Evolutionary conservation across 2,329 filamentous ascomycete genomes (phyloP).

Genomic region (Fusarium sp.): DNA sequence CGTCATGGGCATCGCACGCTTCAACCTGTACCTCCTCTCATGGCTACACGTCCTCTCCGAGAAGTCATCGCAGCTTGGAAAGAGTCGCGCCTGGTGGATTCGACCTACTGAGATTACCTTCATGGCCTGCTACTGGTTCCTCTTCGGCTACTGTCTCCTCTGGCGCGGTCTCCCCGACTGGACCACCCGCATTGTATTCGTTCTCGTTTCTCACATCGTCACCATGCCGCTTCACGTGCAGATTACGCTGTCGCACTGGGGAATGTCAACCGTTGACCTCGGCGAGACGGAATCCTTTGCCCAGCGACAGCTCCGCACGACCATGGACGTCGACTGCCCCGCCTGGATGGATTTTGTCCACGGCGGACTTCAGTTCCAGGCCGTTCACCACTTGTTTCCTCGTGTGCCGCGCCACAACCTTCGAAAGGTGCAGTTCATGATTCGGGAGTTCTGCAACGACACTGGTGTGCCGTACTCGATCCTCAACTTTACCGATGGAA

Average conservation of each 20-base stretch:
- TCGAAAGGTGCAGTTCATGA: slow-evolving; percentile 69
- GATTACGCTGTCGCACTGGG: slow-evolving; percentile 80
- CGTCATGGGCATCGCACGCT: slow-evolving; percentile 75
- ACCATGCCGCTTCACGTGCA: slow-evolving; percentile 79
- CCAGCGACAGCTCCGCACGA: slow-evolving; percentile 77
- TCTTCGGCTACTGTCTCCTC: slow-evolving; percentile 76
- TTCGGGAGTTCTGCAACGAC: slow-evolving; percentile 74
- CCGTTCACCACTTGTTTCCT: slow-evolving; percentile 77
- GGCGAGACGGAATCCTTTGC: slow-evolving; percentile 75
- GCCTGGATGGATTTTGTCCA: slow-evolving; percentile 79
- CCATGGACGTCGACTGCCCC: slow-evolving; percentile 81
- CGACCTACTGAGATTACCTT: slow-evolving; percentile 74
- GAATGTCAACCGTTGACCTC: slow-evolving; percentile 76
- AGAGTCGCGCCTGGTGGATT: slow-evolving; percentile 73
- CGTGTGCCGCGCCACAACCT: slow-evolving; percentile 77
- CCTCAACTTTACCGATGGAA: slow-evolving; percentile 73
- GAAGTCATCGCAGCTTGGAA: slow-evolving; percentile 67
- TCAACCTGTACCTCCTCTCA: slow-evolving; percentile 78
- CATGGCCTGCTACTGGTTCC: slow-evolving; percentile 74
- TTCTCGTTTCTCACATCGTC: slow-evolving; percentile 73
- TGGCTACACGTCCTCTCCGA: slow-evolving; percentile 73
- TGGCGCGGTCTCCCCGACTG: slow-evolving; percentile 71
- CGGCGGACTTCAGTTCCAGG: slow-evolving; percentile 80
- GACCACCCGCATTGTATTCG: slow-evolving; percentile 69
- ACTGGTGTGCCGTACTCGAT: slow-evolving; percentile 73